phyloP scores from a whole-genome alignment of 805 yeast species.

The Maudiozyma bulderi region DNA sequence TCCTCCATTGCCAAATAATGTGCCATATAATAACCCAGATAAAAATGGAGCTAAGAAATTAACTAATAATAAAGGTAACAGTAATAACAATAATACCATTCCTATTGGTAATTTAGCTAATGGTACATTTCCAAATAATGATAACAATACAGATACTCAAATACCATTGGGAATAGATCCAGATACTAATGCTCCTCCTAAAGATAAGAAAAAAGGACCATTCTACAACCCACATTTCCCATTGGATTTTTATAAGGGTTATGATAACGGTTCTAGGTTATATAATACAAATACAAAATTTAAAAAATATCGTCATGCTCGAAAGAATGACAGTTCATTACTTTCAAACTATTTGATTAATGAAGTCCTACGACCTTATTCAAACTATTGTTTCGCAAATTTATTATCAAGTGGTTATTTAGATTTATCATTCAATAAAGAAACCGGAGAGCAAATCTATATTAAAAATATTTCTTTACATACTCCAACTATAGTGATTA shows the following conservation, averaged over 20 bases:
- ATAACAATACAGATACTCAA: too few relatives aligned
- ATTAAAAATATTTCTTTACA: conserved; percentile 9
- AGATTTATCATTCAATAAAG: neutral
- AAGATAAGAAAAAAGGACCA: neutral
- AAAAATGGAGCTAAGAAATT: too few relatives aligned
- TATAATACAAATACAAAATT: too few relatives aligned
- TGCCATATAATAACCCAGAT: too few relatives aligned
- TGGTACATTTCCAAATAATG: too few relatives aligned
- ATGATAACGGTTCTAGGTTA: too few relatives aligned
- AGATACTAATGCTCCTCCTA: neutral
- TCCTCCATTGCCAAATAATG: too few relatives aligned
- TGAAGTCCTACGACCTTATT: conserved; percentile 6
- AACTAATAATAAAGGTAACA: too few relatives aligned
- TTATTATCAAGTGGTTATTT: conserved; percentile 12
- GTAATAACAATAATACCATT: too few relatives aligned
- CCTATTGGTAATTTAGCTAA: too few relatives aligned
- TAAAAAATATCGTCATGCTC: neutral
- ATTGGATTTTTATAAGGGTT: neutral
- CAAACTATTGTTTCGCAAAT: conserved; percentile 9
- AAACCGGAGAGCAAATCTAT: neutral
- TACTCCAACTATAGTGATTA: conserved; percentile 15
- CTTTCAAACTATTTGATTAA: conserved; percentile 9
- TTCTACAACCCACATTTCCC: neutral
- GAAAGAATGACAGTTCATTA: neutral
- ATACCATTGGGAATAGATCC: neutral